Evolutionary conservation across 768 basidiomycete species (phyloP), one percentile per base, ranked within the genome.

Genomic region (Lactarius evosmus): DNA sequence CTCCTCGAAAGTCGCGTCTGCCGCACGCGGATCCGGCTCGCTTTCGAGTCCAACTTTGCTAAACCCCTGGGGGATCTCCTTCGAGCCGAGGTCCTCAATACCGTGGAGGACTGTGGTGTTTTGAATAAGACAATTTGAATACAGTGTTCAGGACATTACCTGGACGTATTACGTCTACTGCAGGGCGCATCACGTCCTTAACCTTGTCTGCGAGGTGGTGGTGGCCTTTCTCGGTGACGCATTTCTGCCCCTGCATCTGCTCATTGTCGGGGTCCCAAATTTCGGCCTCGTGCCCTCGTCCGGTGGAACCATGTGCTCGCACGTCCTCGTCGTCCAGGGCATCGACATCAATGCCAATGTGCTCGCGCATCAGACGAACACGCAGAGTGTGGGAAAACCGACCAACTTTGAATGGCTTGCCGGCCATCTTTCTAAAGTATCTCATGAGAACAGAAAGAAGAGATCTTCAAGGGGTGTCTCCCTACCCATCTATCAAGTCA

Each of bases 301-400:
- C 79, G 8, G 80, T 72, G 16, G 87, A 82, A 7, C 85, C 79
- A 25, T 78, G 74, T 1, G 78, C 75, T 80, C 82, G 83, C 22
- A 87, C 75, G 57, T 91, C 86, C 58, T 90, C 89, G 68, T 94
- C 89, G 50, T 85, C 83, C 69, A 97, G 78, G 2, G 85, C 82
- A 72, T 99, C 97, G 33, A 98, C 95, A 72, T 99, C 94, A 61
- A 98, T 81, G 2, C 97, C 97, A 63, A 97, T 80, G 72, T 99
- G 97, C 72, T 99, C 97, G 67, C 91, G 83, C 97, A 99, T 99
- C 65, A 99, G 79, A 19, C 96, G 86, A 52, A 98, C 82, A 7
- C 97, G 88, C 12, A 99, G 81, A 3, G 91, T 90, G 75, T 99
- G 97, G 2, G 96, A 95, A 74, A 97, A 99, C 29, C 96, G 88